Evolutionary conservation across 2,329 filamentous ascomycete species (phyloP).

Genomic region (Hortaea werneckii): DNA sequence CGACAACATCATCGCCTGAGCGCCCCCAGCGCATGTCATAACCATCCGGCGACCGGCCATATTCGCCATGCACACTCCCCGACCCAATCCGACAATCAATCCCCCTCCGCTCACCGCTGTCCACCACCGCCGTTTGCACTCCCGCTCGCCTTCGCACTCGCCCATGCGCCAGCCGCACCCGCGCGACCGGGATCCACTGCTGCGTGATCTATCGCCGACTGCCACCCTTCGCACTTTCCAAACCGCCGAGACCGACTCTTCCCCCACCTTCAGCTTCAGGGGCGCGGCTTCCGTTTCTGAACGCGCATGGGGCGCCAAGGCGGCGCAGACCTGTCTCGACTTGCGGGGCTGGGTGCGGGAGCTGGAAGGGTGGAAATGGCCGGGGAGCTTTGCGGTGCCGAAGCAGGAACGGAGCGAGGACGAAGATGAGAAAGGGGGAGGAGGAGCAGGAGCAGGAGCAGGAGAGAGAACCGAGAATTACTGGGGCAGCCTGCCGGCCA

Average conservation of each 20-base stretch:
- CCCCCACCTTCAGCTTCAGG: slow-evolving; percentile 42
- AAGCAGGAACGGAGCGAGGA: slow-evolving; percentile 16
- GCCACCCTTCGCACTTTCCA: slow-evolving; percentile 50
- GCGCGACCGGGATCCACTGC: slow-evolving; percentile 32
- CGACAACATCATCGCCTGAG: too few relatives aligned
- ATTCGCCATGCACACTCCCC: too few relatives aligned
- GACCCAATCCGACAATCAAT: slow-evolving; percentile 19
- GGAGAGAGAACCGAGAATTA: slow-evolving; percentile 35
- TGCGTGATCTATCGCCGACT: slow-evolving; percentile 51
- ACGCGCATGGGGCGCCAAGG: slow-evolving; percentile 59
- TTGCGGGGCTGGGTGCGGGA: slow-evolving; percentile 69
- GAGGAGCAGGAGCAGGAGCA: not conserved
- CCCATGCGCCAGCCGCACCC: slow-evolving; percentile 13
- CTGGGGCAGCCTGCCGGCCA: slow-evolving; percentile 59
- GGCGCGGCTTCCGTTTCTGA: slow-evolving; percentile 54
- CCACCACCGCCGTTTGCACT: slow-evolving; percentile 8
- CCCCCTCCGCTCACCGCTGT: slow-evolving; percentile 15
- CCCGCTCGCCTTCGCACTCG: slow-evolving; percentile 21
- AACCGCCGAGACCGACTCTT: slow-evolving; percentile 35
- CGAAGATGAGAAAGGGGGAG: not conserved
- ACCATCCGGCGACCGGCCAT: too few relatives aligned
- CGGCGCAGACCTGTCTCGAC: slow-evolving; percentile 59
- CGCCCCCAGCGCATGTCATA: too few relatives aligned
- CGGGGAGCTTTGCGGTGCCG: slow-evolving; percentile 37
- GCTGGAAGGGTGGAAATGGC: slow-evolving; percentile 53